These are phyloP conservation scores for Zelonia costaricensis DNA, from an alignment of 208 protist species.

Conservation along the genomic window DNA sequence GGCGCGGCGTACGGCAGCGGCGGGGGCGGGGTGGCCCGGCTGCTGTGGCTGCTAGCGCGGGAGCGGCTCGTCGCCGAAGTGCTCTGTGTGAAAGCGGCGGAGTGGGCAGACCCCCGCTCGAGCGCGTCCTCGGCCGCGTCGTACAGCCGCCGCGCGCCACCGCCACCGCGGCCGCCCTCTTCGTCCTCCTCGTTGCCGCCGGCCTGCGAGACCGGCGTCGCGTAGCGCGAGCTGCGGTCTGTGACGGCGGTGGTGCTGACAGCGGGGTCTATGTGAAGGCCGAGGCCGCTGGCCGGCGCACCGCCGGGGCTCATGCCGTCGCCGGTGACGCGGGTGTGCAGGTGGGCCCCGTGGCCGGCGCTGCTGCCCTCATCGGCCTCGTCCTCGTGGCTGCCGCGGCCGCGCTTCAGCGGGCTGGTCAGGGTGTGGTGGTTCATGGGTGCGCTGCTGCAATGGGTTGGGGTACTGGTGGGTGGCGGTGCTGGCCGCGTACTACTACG, in stretches of 20 bases:
- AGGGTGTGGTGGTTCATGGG: slow-evolving; percentile 15
- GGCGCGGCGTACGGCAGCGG: slow-evolving; percentile 17
- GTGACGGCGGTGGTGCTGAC: not conserved
- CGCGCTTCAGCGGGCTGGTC: slow-evolving; percentile 29
- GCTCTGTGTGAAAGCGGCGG: slow-evolving; percentile 22
- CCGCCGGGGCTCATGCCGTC: not conserved
- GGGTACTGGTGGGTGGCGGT: no score
- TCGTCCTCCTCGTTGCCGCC: slow-evolving; percentile 14
- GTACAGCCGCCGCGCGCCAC: not conserved
- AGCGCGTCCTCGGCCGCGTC: no score
- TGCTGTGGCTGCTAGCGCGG: slow-evolving; percentile 34
- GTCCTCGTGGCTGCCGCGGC: slow-evolving; percentile 6
- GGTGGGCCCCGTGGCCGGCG: slow-evolving; percentile 2
- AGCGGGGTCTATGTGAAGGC: slow-evolving; percentile 7
- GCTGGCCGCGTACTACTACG: no score
- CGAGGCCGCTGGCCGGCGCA: not conserved
- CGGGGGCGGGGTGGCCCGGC: slow-evolving; percentile 9
- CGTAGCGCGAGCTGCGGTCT: slow-evolving; percentile 22
- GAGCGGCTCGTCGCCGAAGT: slow-evolving; percentile 19
- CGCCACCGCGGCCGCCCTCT: not conserved
- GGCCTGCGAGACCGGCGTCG: slow-evolving; percentile 9
- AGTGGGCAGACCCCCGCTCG: slow-evolving; percentile 12
- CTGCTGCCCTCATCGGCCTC: slow-evolving; percentile 6
- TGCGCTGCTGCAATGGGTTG: no score
- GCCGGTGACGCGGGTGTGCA: not conserved